Evolutionary conservation across 2,329 filamentous ascomycete species (phyloP), one percentile per base, ranked within the genome.

Genomic region (Trichoderma aggressivum): DNA sequence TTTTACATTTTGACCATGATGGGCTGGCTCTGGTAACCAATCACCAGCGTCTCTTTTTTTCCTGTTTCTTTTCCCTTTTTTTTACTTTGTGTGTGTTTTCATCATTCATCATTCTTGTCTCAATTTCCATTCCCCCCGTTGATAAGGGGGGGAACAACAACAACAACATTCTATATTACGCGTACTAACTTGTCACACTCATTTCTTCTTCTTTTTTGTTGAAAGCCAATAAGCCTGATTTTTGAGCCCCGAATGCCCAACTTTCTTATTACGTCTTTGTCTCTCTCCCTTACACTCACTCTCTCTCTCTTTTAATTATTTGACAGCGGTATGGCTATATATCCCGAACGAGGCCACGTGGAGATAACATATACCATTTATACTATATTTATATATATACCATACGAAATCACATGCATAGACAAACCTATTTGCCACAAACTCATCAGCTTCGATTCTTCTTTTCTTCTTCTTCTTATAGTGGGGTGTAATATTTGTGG

Each of bases 331-430:
- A 62, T 36, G 69, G 47, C 56, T 47, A 36, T 70, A 43, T 24
- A 56, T 58, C 43, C 55, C 36, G 32, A 28, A 71, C 34, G 63
- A 62, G 43, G 63, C 59, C 53, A 71, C 56, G 69, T 58, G 60
- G 68, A 71, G 55, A 65, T 50, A 36, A 65, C 43, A 50, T 55
- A 55, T 58, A 63, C 28, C 28, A 32, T 39, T 26, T 58, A 50
- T 24, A 34, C 28, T 24, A 53, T 34, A 32, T 18, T 63, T 18
- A n/a, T 59, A 59, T 60, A 43, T 64, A 64, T 53, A 53, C 32
- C 26, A 66, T 58, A 39, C 63, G 18, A 43, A 24, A 16, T 16
- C 21, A 66, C n/a, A 56, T 7, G 36, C 28, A 65, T 65, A 56
- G 62, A 65, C n/a, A n/a, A n/a, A n/a, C n/a, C 21, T 39, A 34